Evolutionary conservation across 768 basidiomycete genomes (phyloP).

Genomic region (Russula sp.): DNA sequence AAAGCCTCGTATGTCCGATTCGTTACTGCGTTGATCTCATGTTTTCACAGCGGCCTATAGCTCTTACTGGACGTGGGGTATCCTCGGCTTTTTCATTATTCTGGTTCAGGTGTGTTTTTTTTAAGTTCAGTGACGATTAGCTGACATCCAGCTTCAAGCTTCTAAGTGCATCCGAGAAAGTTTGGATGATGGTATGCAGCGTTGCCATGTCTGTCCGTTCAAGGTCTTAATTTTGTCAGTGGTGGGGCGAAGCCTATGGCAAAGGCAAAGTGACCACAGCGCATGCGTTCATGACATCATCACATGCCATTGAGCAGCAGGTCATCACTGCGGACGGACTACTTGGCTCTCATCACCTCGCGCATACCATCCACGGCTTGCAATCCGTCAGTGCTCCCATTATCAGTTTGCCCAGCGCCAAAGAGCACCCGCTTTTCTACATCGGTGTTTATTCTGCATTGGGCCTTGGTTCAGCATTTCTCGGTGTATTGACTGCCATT

Average conservation of each 20-base stretch:
- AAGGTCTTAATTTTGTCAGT: conserved; percentile 8
- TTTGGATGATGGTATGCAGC: conserved; percentile 66
- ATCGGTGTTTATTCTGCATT: conserved; percentile 65
- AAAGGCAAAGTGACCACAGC: conserved; percentile 17
- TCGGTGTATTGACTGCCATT: conserved; percentile 46
- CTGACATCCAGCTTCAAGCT: conserved; percentile 35
- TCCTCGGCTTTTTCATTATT: conserved; percentile 50
- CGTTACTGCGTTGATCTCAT: conserved; percentile 2
- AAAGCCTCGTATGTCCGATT: conserved; percentile 57
- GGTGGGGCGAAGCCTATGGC: conserved; percentile 66
- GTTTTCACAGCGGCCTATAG: conserved; percentile 35
- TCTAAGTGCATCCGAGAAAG: conserved; percentile 56
- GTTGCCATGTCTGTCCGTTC: neutral
- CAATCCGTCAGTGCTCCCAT: conserved; percentile 3
- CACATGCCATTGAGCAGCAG: conserved; percentile 34
- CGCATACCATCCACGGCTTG: conserved; percentile 25
- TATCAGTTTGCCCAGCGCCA: conserved; percentile 45
- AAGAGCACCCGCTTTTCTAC: conserved; percentile 67
- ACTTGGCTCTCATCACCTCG: conserved; percentile 32
- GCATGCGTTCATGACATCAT: conserved; percentile 30
- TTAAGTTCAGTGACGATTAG: neutral
- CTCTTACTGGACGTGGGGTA: conserved; percentile 66
- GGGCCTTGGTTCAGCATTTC: conserved; percentile 48
- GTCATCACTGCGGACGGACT: conserved; percentile 30
- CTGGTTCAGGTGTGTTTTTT: conserved; percentile 36